Base-by-base conservation (phyloP, 1,284 basidiomycete species). In the Inonotus obliquus region DNA sequence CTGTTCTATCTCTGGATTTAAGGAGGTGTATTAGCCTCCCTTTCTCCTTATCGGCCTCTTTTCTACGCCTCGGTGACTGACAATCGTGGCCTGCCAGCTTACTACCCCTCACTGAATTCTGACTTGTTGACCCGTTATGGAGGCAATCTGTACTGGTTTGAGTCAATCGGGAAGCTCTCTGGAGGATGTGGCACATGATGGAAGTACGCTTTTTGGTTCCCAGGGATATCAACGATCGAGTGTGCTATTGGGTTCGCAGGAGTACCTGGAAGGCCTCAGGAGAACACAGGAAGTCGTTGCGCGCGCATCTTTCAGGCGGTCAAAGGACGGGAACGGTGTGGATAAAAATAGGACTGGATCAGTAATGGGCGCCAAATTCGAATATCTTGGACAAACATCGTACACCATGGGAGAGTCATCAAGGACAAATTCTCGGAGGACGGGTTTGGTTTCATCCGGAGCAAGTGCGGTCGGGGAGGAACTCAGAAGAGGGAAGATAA, bases 301-400 rank as follows among this genome's bases (percentile, higher is more conserved):
- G 29, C 21, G 51, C 25, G 35, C 51, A 19, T 52, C 51, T 14
- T 52, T 52, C 29, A 32, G 51, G n/a, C 21, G 27, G 29, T 6
- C 17, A 29, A 35, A 41, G 11, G 27, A 47, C 41, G 32, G 1
- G 19, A 25, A 21, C 14, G 35, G 10, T 17, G 13, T 27, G 5
- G 25, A 7, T 10, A 35, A 27, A 19, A 35, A 52, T 27, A 27
- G n/a, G n/a, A 10, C n/a, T 17, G 27, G 5, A 2, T 25, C 29
- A n/a, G 32, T 27, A 3, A 37, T 21, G 11, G 45, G 56, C 19
- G 23, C 47, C 17, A 58, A 58, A 58, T 58, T 58, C 17, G 56
- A 25, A 48, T n/a, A 49, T 19, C 56, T 58, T 49, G 56, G 56
- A 11, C 10, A 7, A 29, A 58, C 56, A 48, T 27, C 29, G 19